Base-by-base conservation (phyloP, 306 rosid genomes). In the Quercus robur region DNA sequence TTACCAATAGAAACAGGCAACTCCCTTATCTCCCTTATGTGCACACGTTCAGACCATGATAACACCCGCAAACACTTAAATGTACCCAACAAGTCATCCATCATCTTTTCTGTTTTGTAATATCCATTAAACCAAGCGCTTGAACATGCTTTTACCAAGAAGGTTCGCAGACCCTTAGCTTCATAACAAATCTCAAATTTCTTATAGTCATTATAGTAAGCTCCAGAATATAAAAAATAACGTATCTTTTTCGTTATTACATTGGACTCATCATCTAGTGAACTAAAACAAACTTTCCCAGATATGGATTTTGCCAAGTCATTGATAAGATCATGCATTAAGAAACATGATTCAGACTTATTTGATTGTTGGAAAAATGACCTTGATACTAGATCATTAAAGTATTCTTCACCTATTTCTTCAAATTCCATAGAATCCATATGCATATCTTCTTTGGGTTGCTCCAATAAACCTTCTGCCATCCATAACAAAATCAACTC, bases 381-480 rank as follows among this genome's bases (percentile, higher is more conserved):
- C 33, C 33, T 30, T 30, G 33, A 30, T 30, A 30, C 33, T 30
- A 30, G 33, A 41, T 81, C 91, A 21, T 63, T 25, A 38, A 83
- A 75, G 73, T 75, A 80, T 56, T 83, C 58, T 46, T 78, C 31
- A 10, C 81, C 87, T 49, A 85, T 71, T 1, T 75, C 84, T 69
- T 80, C 33, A 0, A 30, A 30, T 30, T 30, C 33, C 33, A 30
- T 30, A 30, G 33, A 30, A 30, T 30, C 51, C 9, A 55, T 38
- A 5, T 0, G 0, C 10, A 0, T 41, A 6, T 76, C 72, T 20
- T 51, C 73, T 5, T 18, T 64, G 14, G 75, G 35, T 58, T 57
- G 68, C 6, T 68, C 78, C 5, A 85, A 23, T 7, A 86, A 54
- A 9, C 81, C 82, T 74, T 88, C 80, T 19, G 88, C 89, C 88